Percentiles rank a stretch among this genome's conserved stretches.
These are phyloP conservation scores for Hymenoscyphus linearis DNA, from an alignment of 2,329 filamentous ascomycete species.

Conservation along the genomic window DNA sequence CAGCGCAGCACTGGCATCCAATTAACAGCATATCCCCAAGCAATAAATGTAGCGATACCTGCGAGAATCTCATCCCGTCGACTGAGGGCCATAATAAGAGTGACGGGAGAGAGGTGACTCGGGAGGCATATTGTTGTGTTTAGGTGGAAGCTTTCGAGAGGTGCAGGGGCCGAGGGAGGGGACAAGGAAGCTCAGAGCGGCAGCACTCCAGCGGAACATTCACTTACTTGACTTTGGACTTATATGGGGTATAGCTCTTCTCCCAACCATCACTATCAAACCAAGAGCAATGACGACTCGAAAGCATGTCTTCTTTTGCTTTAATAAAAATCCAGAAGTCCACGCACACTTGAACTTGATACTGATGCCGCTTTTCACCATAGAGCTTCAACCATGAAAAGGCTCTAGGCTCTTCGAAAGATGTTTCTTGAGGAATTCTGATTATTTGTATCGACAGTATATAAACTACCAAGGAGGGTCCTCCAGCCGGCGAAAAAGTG, in stretches of 20 bases:
- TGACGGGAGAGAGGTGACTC: conserved; percentile 24
- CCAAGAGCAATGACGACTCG: neutral
- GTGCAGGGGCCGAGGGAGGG: neutral
- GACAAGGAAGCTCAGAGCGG: neutral
- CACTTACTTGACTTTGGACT: neutral
- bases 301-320: neutral
- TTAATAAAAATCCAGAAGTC: neutral
- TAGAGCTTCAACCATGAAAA: neutral
- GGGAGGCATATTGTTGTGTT: conserved; percentile 26
- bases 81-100: conserved; percentile 59
- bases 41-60: conserved; percentile 67
- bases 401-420: neutral
- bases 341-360: neutral
- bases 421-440: neutral
- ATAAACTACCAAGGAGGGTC: conserved; percentile 47
- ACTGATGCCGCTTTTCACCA: neutral
- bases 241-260: neutral
- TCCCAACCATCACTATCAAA: neutral
- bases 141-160: conserved; percentile 4
- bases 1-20: conserved; percentile 81
- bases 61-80: conserved; percentile 67
- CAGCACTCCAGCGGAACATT: neutral
- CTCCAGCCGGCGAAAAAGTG: conserved; percentile 74
- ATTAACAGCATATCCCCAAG: conserved; percentile 81
- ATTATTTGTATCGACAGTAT: conserved; percentile 2